Evolutionary conservation across 1,284 basidiomycete species (phyloP).

Genomic region (Anthracocystis panici-leucophaei): DNA sequence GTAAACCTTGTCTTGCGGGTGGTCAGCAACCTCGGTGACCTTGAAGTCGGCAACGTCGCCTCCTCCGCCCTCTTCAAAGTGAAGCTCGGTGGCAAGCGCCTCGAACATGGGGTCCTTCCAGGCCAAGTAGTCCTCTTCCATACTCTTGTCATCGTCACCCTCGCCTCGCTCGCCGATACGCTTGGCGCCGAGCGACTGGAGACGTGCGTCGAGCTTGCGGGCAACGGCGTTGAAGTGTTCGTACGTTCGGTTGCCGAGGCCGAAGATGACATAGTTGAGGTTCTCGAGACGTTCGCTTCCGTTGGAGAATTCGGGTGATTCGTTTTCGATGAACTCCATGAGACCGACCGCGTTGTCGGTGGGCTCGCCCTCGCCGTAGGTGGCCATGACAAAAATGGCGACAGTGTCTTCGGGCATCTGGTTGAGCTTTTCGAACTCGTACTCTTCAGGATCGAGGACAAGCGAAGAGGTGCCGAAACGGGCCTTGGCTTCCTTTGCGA

Average conservation of each 20-base stretch:
- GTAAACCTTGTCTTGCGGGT: constrained; percentile 62
- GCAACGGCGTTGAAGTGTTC: constrained; percentile 88
- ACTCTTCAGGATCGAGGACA: constrained; percentile 71
- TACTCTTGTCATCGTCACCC: constrained; percentile 98
- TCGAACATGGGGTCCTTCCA: constrained; percentile 99
- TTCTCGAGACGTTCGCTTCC: constrained; percentile 82
- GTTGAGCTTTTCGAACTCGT: constrained; percentile 96
- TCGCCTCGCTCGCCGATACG: constrained; percentile 92
- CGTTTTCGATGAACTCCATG: constrained; percentile 89
- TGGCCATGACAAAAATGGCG: constrained; percentile 94
- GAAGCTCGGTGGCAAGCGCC: constrained; percentile 81
- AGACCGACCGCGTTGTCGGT: constrained; percentile 97
- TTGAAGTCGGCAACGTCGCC: constrained; percentile 95
- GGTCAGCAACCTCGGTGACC: constrained; percentile 80
- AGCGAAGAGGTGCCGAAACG: constrained; percentile 68
- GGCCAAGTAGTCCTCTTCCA: constrained; percentile 99
- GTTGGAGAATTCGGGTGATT: constrained; percentile 85
- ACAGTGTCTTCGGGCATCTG: constrained; percentile 85
- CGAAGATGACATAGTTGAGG: constrained; percentile 94
- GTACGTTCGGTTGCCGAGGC: constrained; percentile 89
- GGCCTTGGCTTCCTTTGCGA: constrained; percentile 68
- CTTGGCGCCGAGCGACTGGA: constrained; percentile 83
- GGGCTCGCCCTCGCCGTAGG: constrained; percentile 98
- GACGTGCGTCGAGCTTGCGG: constrained; percentile 80
- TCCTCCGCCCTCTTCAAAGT: constrained; percentile 93